phyloP scores from a whole-genome alignment of 805 yeast species.

The Kodamaea neixiangensis region DNA sequence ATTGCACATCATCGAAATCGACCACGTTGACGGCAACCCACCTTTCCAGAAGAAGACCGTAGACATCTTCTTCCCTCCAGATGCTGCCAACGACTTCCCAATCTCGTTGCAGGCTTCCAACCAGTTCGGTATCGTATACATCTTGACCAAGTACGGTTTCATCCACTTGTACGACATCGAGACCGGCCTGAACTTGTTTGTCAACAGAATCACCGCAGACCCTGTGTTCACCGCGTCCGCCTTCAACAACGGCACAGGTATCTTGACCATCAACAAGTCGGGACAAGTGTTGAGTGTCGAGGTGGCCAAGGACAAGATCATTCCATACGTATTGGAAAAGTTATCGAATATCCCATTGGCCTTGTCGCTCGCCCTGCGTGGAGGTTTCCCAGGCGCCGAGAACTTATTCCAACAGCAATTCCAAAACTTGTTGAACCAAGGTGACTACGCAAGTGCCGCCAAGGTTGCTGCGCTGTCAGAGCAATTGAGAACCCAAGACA shows the following conservation, averaged over 20 bases:
- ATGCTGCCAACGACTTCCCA: conserved; percentile 95
- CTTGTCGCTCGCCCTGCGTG: conserved; percentile 85
- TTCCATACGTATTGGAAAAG: conserved; percentile 86
- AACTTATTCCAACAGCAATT: conserved; percentile 88
- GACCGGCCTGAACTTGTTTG: conserved; percentile 87
- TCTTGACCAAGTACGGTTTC: conserved; percentile 94
- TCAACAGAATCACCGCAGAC: conserved; percentile 94
- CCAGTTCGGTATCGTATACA: conserved; percentile 82
- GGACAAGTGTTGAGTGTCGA: conserved; percentile 96
- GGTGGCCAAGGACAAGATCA: conserved; percentile 76
- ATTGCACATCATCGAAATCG: conserved; percentile 92
- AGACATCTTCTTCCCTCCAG: conserved; percentile 95
- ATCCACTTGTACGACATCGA: conserved; percentile 94
- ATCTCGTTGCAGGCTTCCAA: conserved; percentile 85
- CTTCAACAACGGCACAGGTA: conserved; percentile 74
- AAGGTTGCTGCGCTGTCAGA: conserved; percentile 95
- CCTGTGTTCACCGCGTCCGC: conserved; percentile 88
- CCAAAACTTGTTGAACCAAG: conserved; percentile 76
- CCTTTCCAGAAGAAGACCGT: conserved; percentile 83
- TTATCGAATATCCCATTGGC: conserved; percentile 87
- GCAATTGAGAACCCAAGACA: conserved; percentile 89
- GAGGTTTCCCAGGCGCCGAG: conserved; percentile 97
- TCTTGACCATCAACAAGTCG: conserved; percentile 87
- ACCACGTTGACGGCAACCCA: conserved; percentile 87
- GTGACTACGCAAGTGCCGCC: conserved; percentile 91